Percentiles rank a stretch among this genome's conserved stretches.
Conservation (phyloP, 164 flowering plant species). For the Umbellularia californica region DNA sequence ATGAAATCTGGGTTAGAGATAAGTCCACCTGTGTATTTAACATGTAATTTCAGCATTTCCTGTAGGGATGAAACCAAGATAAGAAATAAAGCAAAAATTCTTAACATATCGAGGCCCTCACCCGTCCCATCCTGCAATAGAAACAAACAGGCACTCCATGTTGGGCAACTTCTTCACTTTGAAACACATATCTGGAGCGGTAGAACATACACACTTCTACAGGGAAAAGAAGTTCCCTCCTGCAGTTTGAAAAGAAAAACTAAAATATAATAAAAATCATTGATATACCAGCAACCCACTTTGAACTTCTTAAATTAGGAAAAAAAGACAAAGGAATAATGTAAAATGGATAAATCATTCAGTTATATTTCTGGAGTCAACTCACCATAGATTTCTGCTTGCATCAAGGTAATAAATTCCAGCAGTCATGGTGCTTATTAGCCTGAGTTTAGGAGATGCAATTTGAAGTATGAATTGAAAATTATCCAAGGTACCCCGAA, state of each 20-base stretch:
- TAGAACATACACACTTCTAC: slow-evolving; percentile 53
- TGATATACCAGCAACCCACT: background rate
- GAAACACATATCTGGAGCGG: slow-evolving; percentile 32
- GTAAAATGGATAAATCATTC: background rate
- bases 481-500: slow-evolving; percentile 44
- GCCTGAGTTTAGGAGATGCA: slow-evolving; percentile 51
- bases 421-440: slow-evolving; percentile 45
- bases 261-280: background rate
- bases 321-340: background rate
- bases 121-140: slow-evolving; percentile 58
- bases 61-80: background rate
- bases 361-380: background rate
- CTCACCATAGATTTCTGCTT: slow-evolving; percentile 63
- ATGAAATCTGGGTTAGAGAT: slow-evolving; percentile 61
- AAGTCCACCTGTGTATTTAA: slow-evolving; percentile 49
- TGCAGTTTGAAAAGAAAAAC: slow-evolving; percentile 24
- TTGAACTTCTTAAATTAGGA: background rate
- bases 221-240: slow-evolving; percentile 73
- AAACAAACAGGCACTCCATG: slow-evolving; percentile 43
- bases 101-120: slow-evolving; percentile 12
- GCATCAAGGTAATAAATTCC: slow-evolving; percentile 54
- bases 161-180: slow-evolving; percentile 23
- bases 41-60: slow-evolving; percentile 7
- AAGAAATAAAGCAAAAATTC: background rate
- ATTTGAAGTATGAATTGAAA: slow-evolving; percentile 48